These are phyloP conservation scores for Drechslerella stenobrocha DNA, from an alignment of 2,329 filamentous ascomycete genomes.

Conservation along the genomic window DNA sequence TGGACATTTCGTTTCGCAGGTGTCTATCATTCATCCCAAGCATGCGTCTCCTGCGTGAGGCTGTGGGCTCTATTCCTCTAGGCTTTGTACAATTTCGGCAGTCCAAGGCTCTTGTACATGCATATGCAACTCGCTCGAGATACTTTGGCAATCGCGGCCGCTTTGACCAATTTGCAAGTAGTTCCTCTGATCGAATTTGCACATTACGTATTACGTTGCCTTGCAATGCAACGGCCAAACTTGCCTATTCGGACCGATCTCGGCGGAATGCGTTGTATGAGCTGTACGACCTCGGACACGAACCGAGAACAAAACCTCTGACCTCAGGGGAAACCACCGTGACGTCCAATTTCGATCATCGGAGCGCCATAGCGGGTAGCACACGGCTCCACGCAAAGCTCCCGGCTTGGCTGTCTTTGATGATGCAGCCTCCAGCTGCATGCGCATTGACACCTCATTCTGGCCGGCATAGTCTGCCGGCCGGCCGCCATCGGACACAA, in stretches of 20 bases:
- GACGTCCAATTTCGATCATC: background rate
- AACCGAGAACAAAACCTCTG: too few species aligned
- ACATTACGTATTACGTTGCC: too few species aligned
- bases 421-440: conserved; percentile 2
- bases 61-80: background rate
- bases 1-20: background rate
- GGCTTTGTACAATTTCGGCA: background rate
- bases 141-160: background rate
- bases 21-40: too few species aligned
- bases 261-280: too few species aligned
- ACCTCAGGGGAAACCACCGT: too few species aligned
- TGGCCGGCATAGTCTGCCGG: background rate
- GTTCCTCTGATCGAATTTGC: too few species aligned
- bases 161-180: too few species aligned
- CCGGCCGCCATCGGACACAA: conserved; percentile 5
- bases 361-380: conserved; percentile 2
- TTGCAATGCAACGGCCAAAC: too few species aligned
- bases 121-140: background rate
- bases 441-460: conserved; percentile 1
- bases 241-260: too few species aligned
- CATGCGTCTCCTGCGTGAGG: background rate
- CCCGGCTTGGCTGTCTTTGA: conserved; percentile 1
- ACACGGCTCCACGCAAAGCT: conserved; percentile 4
- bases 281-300: too few species aligned
- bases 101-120: background rate